These are phyloP conservation scores for Eucalyptus erythrocorys DNA, from an alignment of 345 rosid species.

Conservation along the genomic window DNA sequence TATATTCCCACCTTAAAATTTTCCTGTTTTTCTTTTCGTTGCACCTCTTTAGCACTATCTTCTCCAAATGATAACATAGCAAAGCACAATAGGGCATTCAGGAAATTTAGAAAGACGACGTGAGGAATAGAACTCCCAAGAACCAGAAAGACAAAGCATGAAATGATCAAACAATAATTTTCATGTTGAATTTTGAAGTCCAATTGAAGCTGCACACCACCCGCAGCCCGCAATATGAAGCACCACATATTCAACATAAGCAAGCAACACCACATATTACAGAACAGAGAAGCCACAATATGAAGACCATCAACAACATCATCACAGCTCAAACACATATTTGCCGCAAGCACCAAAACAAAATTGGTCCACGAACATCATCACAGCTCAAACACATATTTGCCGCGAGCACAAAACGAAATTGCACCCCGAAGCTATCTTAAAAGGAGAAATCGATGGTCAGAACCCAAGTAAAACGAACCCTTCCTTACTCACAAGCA, in stretches of 20 bases:
- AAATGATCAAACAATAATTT: not conserved
- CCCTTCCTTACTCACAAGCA: not conserved
- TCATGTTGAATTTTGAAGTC: not conserved
- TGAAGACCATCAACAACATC: not conserved
- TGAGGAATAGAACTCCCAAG: not conserved
- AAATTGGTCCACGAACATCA: too few relatives aligned
- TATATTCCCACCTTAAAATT: not conserved
- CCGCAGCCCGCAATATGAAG: not conserved
- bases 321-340: not conserved
- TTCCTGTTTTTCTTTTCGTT: accelerated
- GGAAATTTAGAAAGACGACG: not conserved
- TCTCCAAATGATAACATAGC: not conserved
- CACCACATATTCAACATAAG: not conserved
- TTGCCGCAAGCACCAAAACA: too few relatives aligned
- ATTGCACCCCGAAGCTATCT: not conserved
- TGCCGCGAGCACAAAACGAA: not conserved
- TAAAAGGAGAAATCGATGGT: not conserved
- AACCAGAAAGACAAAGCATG: not conserved
- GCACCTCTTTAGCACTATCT: not conserved
- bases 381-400: too few relatives aligned
- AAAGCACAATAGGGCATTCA: not conserved
- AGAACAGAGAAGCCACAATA: not conserved
- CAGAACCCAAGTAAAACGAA: not conserved
- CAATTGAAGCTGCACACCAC: not conserved
- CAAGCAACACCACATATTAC: not conserved